phyloP scores from a whole-genome alignment of 176 grass and related monocot genomes.

The Hyparrhenia diplandra region DNA sequence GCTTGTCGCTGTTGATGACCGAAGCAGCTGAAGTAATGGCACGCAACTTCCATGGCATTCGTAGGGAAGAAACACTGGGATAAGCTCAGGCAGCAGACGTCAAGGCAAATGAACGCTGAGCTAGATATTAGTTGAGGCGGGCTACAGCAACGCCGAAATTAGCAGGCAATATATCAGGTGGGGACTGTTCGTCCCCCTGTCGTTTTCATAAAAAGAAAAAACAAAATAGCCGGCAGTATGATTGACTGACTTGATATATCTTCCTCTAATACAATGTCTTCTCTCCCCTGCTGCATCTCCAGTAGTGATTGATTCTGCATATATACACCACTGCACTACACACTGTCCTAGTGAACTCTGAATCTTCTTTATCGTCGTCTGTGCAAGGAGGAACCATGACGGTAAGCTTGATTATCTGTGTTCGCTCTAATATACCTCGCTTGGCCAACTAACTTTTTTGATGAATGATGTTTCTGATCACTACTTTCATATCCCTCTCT shows the following conservation, averaged over 20 bases:
- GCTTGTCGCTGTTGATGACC: neutral
- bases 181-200: no score
- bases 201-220: neutral
- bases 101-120: neutral
- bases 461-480: neutral
- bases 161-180: neutral
- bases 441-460: neutral
- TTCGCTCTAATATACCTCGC: neutral
- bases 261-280: neutral
- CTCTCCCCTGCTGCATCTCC: neutral
- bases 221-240: neutral
- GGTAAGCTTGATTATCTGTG: slow-evolving; percentile 2
- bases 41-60: slow-evolving; percentile 19
- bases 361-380: neutral
- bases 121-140: neutral
- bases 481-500: neutral
- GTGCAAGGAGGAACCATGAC: slow-evolving; percentile 26
- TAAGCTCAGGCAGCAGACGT: neutral
- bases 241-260: neutral
- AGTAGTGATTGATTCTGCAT: neutral
- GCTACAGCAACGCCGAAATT: slow-evolving; percentile 5
- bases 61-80: neutral
- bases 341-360: neutral
- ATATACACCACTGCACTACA: neutral
- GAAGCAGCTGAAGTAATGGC: neutral